Evolutionary conservation across 352 stramenopile genomes (phyloP).

Genomic region (Thalassiosira livingstoniorum): DNA sequence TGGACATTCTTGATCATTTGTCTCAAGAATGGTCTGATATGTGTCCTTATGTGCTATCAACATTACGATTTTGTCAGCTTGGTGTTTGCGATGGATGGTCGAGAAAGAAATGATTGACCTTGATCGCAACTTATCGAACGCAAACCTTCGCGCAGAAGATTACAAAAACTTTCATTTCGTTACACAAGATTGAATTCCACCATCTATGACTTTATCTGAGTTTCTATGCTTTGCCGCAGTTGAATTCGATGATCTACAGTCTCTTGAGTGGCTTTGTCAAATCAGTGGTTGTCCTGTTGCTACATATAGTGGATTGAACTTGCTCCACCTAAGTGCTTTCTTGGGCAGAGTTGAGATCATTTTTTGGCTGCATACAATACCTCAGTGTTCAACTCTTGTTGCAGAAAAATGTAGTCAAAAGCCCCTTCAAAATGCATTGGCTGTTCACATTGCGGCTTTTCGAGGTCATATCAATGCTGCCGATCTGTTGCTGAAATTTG

Average conservation of each 20-base stretch:
- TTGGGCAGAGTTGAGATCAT: slow-evolving; percentile 41
- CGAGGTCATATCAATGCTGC: not conserved
- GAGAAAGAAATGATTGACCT: slow-evolving; percentile 11
- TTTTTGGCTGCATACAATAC: slow-evolving; percentile 10
- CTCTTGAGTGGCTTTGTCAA: slow-evolving; percentile 30
- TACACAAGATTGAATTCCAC: slow-evolving; percentile 1
- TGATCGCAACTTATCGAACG: not conserved
- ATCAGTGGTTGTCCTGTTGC: not conserved
- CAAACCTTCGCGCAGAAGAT: not conserved
- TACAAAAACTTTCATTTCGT: slow-evolving; percentile 12
- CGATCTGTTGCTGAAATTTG: not conserved
- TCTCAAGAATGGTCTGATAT: not conserved
- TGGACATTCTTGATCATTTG: not conserved
- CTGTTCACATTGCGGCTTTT: slow-evolving; percentile 28
- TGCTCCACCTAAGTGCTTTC: slow-evolving; percentile 32
- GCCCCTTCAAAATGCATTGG: slow-evolving; percentile 12
- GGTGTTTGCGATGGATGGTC: slow-evolving; percentile 20
- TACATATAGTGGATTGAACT: slow-evolving; percentile 17
- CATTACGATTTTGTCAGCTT: slow-evolving; percentile 1
- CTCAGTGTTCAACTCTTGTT: slow-evolving; percentile 12
- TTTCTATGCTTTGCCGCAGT: slow-evolving; percentile 34
- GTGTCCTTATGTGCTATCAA: not conserved
- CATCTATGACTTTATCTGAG: slow-evolving; percentile 1
- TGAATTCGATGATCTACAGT: slow-evolving; percentile 44
- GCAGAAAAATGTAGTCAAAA: slow-evolving; percentile 21